Percentiles rank a stretch among this genome's conserved stretches.
phyloP scores from a whole-genome alignment of 2,329 filamentous ascomycete species.

The Fusarium annulatum region DNA sequence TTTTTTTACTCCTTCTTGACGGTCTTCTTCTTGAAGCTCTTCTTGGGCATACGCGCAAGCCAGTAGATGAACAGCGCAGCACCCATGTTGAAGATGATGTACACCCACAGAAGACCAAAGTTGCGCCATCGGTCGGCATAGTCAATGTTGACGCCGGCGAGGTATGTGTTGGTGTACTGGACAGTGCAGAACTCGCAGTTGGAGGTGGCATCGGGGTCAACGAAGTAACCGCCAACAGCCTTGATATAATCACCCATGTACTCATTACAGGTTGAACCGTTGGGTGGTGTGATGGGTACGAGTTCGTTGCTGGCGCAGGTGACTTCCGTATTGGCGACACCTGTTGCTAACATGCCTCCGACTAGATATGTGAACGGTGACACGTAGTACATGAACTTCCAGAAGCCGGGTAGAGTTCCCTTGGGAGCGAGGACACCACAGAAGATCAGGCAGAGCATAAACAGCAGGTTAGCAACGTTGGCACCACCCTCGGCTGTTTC shows the following conservation, averaged over 20 bases:
- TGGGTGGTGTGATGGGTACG: conserved; percentile 70
- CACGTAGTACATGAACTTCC: conserved; percentile 68
- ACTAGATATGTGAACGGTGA: conserved; percentile 88
- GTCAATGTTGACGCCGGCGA: conserved; percentile 60
- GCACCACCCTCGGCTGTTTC: conserved; percentile 73
- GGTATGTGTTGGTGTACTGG: conserved; percentile 62
- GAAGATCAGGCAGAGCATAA: conserved; percentile 66
- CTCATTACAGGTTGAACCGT: conserved; percentile 66
- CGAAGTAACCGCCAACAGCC: conserved; percentile 63
- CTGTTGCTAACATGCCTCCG: conserved; percentile 76
- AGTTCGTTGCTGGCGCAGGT: conserved; percentile 77
- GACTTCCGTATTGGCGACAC: conserved; percentile 74
- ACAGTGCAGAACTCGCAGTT: conserved; percentile 70
- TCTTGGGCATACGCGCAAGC: conserved; percentile 62
- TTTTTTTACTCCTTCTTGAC: conserved; percentile 17
- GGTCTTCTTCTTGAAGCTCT: conserved; percentile 48
- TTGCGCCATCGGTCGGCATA: conserved; percentile 76
- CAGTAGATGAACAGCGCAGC: conserved; percentile 69
- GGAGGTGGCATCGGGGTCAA: conserved; percentile 58
- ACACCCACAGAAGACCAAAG: conserved; percentile 72
- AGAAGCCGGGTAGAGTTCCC: conserved; percentile 68
- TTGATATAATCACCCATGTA: conserved; percentile 67
- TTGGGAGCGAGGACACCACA: conserved; percentile 45
- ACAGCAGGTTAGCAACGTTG: conserved; percentile 74
- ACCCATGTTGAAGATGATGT: conserved; percentile 67